A percentile compares a stretch with the other conserved stretches of the same genome.
phyloP scores from a whole-genome alignment of 2,329 filamentous ascomycete species.

The Talaromyces atroroseus region DNA sequence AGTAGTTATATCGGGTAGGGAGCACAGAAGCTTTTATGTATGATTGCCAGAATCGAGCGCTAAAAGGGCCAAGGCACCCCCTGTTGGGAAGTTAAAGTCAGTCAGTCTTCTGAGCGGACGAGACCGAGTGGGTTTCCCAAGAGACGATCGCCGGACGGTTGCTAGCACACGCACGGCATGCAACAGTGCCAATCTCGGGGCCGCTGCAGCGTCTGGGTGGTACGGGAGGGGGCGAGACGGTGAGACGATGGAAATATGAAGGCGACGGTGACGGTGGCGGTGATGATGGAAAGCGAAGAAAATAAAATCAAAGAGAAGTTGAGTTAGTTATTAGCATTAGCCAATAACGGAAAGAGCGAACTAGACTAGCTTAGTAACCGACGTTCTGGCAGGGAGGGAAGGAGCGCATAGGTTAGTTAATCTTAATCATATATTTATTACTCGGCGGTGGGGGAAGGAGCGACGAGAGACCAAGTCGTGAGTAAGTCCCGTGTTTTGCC shows the following conservation, averaged over 20 bases:
- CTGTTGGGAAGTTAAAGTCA: not conserved
- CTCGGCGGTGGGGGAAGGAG: not conserved
- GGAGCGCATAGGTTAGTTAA: not conserved
- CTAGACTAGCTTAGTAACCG: not conserved
- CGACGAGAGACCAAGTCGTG: too few species aligned
- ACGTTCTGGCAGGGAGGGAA: not conserved
- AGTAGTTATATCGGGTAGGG: not conserved
- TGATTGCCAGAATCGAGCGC: not conserved
- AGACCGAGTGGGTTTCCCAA: conserved; percentile 9
- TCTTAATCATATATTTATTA: too few species aligned
- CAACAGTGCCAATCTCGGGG: conserved; percentile 1
- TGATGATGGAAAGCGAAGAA: not conserved
- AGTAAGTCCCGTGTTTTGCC: not conserved
- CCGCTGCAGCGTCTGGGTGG: not conserved
- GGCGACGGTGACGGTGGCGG: not conserved
- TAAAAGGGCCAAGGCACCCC: not conserved
- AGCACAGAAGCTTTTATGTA: not conserved
- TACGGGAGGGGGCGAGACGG: not conserved
- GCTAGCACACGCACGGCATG: conserved; percentile 13
- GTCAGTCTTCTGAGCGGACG: conserved; percentile 1
- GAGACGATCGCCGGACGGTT: conserved; percentile 11
- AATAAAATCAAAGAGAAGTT: not conserved
- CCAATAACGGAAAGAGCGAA: not conserved
- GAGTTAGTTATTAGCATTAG: too few species aligned
- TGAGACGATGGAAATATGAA: too few species aligned